Percentiles rank a stretch among this genome's conserved stretches.
These are phyloP conservation scores for Saitozyma sp. DNA, from an alignment of 768 basidiomycete genomes.

Conservation along the genomic window DNA sequence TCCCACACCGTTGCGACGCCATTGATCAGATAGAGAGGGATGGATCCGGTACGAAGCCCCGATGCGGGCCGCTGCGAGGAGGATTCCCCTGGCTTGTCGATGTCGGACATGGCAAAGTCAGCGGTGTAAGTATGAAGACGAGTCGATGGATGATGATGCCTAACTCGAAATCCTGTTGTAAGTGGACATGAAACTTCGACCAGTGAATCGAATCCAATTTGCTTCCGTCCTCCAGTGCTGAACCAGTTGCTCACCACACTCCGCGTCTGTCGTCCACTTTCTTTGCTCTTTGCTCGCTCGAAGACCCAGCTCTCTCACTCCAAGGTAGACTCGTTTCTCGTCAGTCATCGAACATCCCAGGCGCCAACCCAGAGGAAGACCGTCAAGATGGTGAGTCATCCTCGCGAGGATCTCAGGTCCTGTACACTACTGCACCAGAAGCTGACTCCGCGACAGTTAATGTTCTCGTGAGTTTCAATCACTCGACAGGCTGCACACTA, in stretches of 20 bases:
- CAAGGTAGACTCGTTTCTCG: too few species aligned
- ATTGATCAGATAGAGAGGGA: conserved; percentile 72
- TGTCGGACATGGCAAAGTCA: conserved; percentile 6
- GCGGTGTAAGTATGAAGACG: too few species aligned
- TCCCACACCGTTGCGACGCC: conserved; percentile 86
- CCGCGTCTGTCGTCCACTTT: too few species aligned
- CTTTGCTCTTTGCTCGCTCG: too few species aligned
- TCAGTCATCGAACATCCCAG: not conserved
- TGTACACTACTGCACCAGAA: conserved; percentile 2
- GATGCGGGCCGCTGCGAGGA: conserved; percentile 7
- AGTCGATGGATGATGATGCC: too few species aligned
- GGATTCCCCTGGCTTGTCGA: conserved; percentile 15
- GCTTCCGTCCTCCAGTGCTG: too few species aligned
- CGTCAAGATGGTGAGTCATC: conserved; percentile 26
- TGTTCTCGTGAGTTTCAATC: conserved; percentile 41
- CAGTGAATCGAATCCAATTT: not conserved
- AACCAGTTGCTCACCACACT: too few species aligned
- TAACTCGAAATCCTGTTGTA: too few species aligned
- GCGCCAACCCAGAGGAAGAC: not conserved
- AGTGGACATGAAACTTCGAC: too few species aligned
- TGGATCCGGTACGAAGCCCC: conserved; percentile 30
- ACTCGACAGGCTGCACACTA: too few species aligned
- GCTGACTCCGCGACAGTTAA: conserved; percentile 21
- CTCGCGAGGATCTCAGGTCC: too few species aligned
- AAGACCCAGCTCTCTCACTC: too few species aligned